Percentiles rank a stretch among this genome's conserved stretches.
Conservation (phyloP, 306 rosid genomes). For the Gastrolobium villosum region DNA sequence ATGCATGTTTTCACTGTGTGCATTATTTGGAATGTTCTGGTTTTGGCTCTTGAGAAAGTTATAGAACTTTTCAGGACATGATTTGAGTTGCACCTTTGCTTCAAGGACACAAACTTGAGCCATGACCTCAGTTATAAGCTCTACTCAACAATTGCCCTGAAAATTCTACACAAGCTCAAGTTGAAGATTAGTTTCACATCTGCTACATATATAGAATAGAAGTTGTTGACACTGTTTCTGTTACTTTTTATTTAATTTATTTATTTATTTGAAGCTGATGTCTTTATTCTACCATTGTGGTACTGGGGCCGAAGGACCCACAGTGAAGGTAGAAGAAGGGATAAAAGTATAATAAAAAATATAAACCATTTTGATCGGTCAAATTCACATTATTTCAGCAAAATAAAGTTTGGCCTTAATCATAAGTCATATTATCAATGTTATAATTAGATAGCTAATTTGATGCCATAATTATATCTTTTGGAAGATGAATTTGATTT, state of each 20-base stretch:
- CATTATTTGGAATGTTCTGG: slow-evolving; percentile 38
- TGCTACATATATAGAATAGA: slow-evolving; percentile 5
- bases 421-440: no score
- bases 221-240: neutral
- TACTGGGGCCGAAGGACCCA: no score
- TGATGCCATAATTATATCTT: no score
- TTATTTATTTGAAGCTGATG: no score
- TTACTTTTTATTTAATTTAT: neutral
- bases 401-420: no score
- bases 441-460: no score
- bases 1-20: slow-evolving; percentile 37
- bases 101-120: slow-evolving; percentile 46
- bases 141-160: neutral
- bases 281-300: no score
- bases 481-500: no score
- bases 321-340: no score
- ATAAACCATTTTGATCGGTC: no score
- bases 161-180: neutral
- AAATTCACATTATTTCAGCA: no score
- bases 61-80: slow-evolving; percentile 43
- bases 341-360: no score
- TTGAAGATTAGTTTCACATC: neutral
- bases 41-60: slow-evolving; percentile 42
- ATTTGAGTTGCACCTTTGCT: slow-evolving; percentile 37
- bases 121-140: neutral